Conservation (phyloP, 257 asterid genomes). For the Rehmannia glutinosa region DNA sequence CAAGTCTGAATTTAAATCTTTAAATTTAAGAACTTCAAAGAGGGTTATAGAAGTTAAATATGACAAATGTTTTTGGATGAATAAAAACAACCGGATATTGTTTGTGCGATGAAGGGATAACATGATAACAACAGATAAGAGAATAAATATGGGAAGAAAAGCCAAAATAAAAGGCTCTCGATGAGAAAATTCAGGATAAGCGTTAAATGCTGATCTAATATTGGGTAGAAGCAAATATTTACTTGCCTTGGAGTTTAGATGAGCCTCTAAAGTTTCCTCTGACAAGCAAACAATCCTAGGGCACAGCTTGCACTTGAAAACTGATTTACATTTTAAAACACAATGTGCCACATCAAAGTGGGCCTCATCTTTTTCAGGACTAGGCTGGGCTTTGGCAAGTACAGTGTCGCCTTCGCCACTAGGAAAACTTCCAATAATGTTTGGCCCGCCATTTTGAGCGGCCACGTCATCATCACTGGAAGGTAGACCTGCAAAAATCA, state of each 20-base stretch:
- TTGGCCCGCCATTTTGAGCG: conserved; percentile 27
- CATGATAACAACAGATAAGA: too few relatives aligned
- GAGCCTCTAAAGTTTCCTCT: conserved; percentile 65
- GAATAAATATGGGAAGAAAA: too few relatives aligned
- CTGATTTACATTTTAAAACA: conserved; percentile 71
- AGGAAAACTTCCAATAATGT: conserved; percentile 26
- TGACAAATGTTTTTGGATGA: too few relatives aligned
- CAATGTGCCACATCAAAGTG: conserved; percentile 35
- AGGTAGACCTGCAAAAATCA: conserved; percentile 52
- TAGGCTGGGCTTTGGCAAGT: conserved; percentile 20
- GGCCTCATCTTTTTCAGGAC: conserved; percentile 33
- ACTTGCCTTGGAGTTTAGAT: conserved; percentile 82
- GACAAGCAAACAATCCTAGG: conserved; percentile 91
- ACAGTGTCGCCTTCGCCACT: conserved; percentile 24
- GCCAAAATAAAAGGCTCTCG: neutral
- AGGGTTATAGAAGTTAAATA: neutral
- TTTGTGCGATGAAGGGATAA: too few relatives aligned
- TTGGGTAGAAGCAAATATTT: neutral
- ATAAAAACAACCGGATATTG: too few relatives aligned
- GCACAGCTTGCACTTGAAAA: conserved; percentile 87
- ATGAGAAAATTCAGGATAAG: neutral
- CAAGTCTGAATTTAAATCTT: too few relatives aligned
- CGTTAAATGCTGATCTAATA: too few relatives aligned
- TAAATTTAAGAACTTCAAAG: neutral
- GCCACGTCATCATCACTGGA: conserved; percentile 65